phyloP scores from a whole-genome alignment of 2,329 filamentous ascomycete genomes.

The Fusarium solani-melongenae region DNA sequence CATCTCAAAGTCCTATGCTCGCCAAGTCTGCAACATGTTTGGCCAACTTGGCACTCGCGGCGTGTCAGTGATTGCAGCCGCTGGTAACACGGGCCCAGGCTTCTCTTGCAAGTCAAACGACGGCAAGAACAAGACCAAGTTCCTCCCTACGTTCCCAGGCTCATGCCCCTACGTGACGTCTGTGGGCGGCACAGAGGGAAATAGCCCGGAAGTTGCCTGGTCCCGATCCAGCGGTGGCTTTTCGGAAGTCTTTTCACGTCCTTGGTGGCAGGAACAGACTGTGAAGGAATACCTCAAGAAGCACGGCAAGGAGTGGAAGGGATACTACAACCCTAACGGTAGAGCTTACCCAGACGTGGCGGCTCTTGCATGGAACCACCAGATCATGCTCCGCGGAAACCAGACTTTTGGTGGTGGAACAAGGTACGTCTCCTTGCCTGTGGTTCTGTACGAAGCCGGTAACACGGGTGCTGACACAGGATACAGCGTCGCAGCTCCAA shows the following conservation, averaged over 20 bases:
- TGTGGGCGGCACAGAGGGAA: conserved; percentile 67
- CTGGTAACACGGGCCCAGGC: conserved; percentile 65
- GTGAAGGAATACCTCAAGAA: conserved; percentile 56
- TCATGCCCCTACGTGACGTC: conserved; percentile 70
- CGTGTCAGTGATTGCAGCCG: conserved; percentile 73
- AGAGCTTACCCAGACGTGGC: conserved; percentile 72
- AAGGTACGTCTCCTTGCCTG: conserved; percentile 39
- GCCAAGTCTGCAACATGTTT: conserved; percentile 65
- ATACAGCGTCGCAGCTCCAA: conserved; percentile 66
- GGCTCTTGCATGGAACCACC: conserved; percentile 58
- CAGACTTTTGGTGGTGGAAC: conserved; percentile 46
- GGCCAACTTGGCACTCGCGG: conserved; percentile 73
- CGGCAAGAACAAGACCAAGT: conserved; percentile 47
- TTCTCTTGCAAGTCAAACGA: conserved; percentile 51
- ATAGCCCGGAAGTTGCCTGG: conserved; percentile 63
- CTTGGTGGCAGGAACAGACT: conserved; percentile 58
- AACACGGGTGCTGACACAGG: background rate
- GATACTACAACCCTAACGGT: conserved; percentile 58
- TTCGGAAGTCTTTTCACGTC: conserved; percentile 58
- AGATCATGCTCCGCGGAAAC: conserved; percentile 47
- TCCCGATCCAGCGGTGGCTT: conserved; percentile 65
- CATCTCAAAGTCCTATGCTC: conserved; percentile 68
- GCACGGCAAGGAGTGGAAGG: conserved; percentile 61
- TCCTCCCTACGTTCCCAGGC: conserved; percentile 50
- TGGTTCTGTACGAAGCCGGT: background rate